Conservation (phyloP, 345 rosid species). For the Combretum micranthum region DNA sequence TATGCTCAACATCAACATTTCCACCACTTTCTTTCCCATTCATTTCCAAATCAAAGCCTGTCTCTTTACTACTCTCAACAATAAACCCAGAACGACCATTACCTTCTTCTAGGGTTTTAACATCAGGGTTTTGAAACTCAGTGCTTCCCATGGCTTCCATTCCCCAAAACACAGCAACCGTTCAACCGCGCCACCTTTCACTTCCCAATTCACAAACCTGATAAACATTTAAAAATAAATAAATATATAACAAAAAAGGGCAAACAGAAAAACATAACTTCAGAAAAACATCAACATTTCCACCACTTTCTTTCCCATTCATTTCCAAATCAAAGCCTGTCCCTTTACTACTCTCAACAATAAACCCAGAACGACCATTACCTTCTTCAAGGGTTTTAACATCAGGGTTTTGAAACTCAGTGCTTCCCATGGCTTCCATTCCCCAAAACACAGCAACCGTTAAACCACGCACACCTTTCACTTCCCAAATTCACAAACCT, state of each 20-base stretch:
- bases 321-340: constrained; percentile 10
- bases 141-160: constrained; percentile 3
- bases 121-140: constrained; percentile 24
- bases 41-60: constrained; percentile 11
- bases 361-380: constrained; percentile 15
- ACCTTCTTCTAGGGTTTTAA: constrained; percentile 36
- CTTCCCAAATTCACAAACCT: constrained; percentile 3
- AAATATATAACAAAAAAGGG: no score
- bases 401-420: constrained; percentile 22
- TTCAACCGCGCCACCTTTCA: no score
- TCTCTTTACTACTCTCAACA: constrained; percentile 13
- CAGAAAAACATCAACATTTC: constrained; percentile 5
- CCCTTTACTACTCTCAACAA: constrained; percentile 14
- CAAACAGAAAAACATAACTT: no score
- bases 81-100: constrained; percentile 15
- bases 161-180: not conserved
- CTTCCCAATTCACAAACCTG: constrained; percentile 4
- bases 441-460: not conserved
- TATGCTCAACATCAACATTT: constrained; percentile 10
- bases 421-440: constrained; percentile 2
- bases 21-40: constrained; percentile 12
- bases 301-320: constrained; percentile 12
- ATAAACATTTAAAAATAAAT: not conserved
- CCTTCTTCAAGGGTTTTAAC: constrained; percentile 37
- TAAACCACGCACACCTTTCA: no score